Percentiles rank a stretch among this genome's conserved stretches.
phyloP scores from a whole-genome alignment of 2,329 filamentous ascomycete genomes.

The Drechslerella stenobrocha region DNA sequence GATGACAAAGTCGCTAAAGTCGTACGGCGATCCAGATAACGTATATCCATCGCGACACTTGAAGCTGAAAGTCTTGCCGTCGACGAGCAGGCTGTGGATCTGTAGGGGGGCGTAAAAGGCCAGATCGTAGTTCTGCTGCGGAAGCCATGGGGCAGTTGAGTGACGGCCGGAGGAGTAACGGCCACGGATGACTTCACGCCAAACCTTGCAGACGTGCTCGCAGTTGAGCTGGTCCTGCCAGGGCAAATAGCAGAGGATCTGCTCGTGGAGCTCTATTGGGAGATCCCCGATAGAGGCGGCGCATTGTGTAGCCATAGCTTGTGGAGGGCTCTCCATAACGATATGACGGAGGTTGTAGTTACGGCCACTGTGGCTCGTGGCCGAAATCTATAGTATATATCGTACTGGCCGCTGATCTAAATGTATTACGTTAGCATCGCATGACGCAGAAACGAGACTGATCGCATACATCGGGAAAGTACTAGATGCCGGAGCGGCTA shows the following conservation, averaged over 20 bases:
- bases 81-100: slow-evolving; percentile 27
- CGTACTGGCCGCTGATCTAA: neutral
- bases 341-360: too few relatives aligned
- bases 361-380: too few relatives aligned
- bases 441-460: too few relatives aligned
- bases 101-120: slow-evolving; percentile 21
- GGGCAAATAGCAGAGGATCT: slow-evolving; percentile 38
- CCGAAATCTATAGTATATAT: neutral
- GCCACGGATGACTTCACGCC: slow-evolving; percentile 27
- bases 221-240: slow-evolving; percentile 36
- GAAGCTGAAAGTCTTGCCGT: slow-evolving; percentile 20
- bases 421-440: too few relatives aligned
- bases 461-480: too few relatives aligned
- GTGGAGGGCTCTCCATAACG: too few relatives aligned
- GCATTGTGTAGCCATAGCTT: too few relatives aligned
- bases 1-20: slow-evolving; percentile 7
- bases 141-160: slow-evolving; percentile 30
- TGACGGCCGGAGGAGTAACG: slow-evolving; percentile 9
- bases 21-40: neutral
- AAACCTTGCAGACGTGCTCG: slow-evolving; percentile 36
- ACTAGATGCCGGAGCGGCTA: too few relatives aligned
- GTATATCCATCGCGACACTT: slow-evolving; percentile 17
- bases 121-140: slow-evolving; percentile 24
- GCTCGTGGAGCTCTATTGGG: slow-evolving; percentile 32
- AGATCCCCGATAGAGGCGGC: slow-evolving; percentile 25